Evolutionary conservation across 352 stramenopile genomes (phyloP).

Genomic region (Pythium dissotocum): DNA sequence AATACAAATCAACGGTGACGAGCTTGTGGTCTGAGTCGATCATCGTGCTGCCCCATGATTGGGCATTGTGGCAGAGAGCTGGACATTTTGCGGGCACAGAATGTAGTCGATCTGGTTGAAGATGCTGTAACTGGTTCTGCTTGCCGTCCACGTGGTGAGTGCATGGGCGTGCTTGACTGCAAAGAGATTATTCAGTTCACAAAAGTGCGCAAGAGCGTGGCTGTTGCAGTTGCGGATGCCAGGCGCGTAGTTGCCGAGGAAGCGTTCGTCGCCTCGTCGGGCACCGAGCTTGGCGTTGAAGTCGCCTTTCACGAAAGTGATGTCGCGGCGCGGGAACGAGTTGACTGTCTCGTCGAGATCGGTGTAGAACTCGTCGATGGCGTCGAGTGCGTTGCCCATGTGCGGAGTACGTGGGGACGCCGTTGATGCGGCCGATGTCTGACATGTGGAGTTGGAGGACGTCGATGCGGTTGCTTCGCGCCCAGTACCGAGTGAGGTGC

Average conservation of each 20-base stretch:
- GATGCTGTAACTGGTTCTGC: background rate
- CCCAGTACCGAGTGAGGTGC: background rate
- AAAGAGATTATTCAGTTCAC: background rate
- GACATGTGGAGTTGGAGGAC: background rate
- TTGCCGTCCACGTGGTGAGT: background rate
- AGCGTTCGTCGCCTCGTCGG: background rate
- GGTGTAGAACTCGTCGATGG: conserved; percentile 1
- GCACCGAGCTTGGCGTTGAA: conserved; percentile 7
- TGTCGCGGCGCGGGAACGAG: background rate
- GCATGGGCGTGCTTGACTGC: background rate
- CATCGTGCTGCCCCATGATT: background rate
- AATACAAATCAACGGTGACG: background rate
- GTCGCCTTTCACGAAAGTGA: background rate
- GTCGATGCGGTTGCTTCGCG: background rate
- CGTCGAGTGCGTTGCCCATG: background rate
- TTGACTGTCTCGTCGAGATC: background rate
- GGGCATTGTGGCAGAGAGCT: background rate
- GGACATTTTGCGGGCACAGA: background rate
- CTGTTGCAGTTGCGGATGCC: conserved; percentile 7
- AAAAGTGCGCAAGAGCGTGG: conserved; percentile 7
- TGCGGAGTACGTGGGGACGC: conserved; percentile 1
- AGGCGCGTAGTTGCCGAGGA: background rate
- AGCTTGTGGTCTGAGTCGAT: conserved; percentile 5
- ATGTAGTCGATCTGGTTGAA: conserved; percentile 12
- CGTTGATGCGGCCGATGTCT: conserved; percentile 3